Evolutionary conservation across 2,329 filamentous ascomycete species (phyloP).

Genomic region (Didymella keratinophila): DNA sequence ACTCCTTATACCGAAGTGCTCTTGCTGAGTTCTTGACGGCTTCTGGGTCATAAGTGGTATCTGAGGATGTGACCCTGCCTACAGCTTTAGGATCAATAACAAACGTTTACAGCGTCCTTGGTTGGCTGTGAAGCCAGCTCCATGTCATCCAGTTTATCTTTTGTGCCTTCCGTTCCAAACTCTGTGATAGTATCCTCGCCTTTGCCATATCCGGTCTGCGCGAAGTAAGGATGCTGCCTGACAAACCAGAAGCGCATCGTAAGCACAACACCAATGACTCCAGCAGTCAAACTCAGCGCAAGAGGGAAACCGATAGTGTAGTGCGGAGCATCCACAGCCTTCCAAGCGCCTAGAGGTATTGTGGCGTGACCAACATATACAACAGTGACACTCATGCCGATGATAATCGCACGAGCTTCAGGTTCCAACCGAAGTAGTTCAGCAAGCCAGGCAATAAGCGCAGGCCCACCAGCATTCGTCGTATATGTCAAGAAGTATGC

Average conservation of each 20-base stretch:
- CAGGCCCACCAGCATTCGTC: neutral
- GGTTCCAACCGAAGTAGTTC: slow-evolving; percentile 21
- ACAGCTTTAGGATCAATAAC: too few relatives aligned
- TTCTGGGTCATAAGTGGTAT: too few relatives aligned
- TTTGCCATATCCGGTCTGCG: slow-evolving; percentile 1
- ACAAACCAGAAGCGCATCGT: slow-evolving; percentile 20
- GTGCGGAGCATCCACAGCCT: neutral
- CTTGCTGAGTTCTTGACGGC: too few relatives aligned
- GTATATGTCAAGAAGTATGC: slow-evolving; percentile 24
- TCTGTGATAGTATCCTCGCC: neutral
- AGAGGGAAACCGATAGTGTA: neutral
- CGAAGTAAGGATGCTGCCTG: neutral
- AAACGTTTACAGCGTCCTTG: too few relatives aligned
- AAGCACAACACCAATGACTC: slow-evolving; percentile 3
- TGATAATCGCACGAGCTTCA: slow-evolving; percentile 22
- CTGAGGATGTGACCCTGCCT: too few relatives aligned
- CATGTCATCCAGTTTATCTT: too few relatives aligned
- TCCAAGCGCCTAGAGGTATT: neutral
- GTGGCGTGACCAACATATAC: neutral
- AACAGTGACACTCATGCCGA: slow-evolving; percentile 17
- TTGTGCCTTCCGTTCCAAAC: too few relatives aligned
- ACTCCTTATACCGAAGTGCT: too few relatives aligned
- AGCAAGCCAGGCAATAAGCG: slow-evolving; percentile 17
- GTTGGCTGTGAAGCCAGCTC: too few relatives aligned
- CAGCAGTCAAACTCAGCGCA: slow-evolving; percentile 7